A percentile compares a stretch with the other conserved stretches of the same genome.
Conservation (phyloP, 2,329 filamentous ascomycete genomes). For the Mollisiaceae sp. region DNA sequence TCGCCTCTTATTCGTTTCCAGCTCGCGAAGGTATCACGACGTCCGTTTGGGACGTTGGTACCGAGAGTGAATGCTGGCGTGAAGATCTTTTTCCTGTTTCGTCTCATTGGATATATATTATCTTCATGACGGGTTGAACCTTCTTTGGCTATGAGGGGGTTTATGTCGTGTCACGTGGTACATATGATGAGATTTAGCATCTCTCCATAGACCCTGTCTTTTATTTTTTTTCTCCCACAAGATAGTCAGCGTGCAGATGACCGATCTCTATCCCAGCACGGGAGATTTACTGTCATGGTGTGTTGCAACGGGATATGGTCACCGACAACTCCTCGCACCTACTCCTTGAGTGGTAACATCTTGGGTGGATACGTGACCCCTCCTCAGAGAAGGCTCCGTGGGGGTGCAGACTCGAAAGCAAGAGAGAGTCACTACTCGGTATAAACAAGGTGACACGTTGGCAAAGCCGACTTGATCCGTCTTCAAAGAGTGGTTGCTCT, state of each 20-base stretch:
- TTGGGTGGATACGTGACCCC: neutral
- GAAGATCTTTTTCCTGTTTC: slow-evolving; percentile 6
- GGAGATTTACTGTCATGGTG: slow-evolving; percentile 4
- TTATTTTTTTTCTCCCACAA: neutral
- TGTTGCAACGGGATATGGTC: slow-evolving; percentile 10
- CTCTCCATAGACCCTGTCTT: neutral
- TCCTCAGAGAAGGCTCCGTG: neutral
- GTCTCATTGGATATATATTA: slow-evolving; percentile 12
- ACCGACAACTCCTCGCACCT: neutral
- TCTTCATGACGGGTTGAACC: slow-evolving; percentile 12
- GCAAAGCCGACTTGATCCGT: slow-evolving; percentile 15
- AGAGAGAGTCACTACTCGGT: slow-evolving; percentile 4
- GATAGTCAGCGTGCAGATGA: slow-evolving; percentile 11
- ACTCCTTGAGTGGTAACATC: neutral
- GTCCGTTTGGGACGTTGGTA: slow-evolving; percentile 11
- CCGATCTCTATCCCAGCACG: slow-evolving; percentile 15
- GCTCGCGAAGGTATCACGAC: slow-evolving; percentile 10
- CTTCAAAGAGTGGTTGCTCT: slow-evolving; percentile 13
- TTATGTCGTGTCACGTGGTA: slow-evolving; percentile 9
- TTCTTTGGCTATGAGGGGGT: neutral
- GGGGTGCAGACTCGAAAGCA: neutral
- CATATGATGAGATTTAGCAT: slow-evolving; percentile 18
- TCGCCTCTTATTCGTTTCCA: neutral
- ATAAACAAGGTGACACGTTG: slow-evolving; percentile 14
- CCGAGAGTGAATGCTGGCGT: neutral